Base-by-base conservation (phyloP, 176 grass and related monocot genomes). In the Oryza rufipogon region DNA sequence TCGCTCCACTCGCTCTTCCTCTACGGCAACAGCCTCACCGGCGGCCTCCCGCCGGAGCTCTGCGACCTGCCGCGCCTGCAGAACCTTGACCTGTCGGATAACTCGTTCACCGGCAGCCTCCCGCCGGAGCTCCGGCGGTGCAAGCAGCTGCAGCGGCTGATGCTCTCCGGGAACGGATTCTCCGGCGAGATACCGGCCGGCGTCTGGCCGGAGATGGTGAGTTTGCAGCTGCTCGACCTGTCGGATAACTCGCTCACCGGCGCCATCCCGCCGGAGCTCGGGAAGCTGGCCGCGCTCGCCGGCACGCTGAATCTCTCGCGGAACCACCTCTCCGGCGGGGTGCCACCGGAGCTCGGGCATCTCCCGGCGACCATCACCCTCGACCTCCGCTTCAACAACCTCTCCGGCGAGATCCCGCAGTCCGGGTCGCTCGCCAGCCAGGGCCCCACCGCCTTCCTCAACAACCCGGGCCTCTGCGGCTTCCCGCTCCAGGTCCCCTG, bases 401-500 rank as follows among this genome's bases (percentile, higher is more conserved):
- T 97, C 33, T 92, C 95, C 9, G 95, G 95, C 20, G 95, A 94
- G 89, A 97, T 97, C 77, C 95, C 95, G 47, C 88, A 90, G 67
- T 54, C 56, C 0, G 90, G 95, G 2, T 94, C 95, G 3, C 95
- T 97, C 52, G 90, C 95, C 47, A 92, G 87, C 74, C 95, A 97
- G 80, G 88, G 88, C 7, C 92, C 95, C 2, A 94, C 92, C n/a
- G 90, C 92, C 25, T 97, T 92, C 80, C 88, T 97, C 34, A 86
- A 92, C 86, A 97, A 97, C 70, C 80, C 83, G 11, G 86, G 70
- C 0, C 81, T 97, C 67, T 97, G 95, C 65, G 95, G 92, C 2
- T 97, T 92, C 81, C 92, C 95, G n/a, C 95, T 97, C 51, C 92
- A 91, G 87, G 83, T 94, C 65, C 85, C 92, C 44, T 97, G 94